Evolutionary conservation across 306 rosid species (phyloP).

Genomic region (Pueraria montana): DNA sequence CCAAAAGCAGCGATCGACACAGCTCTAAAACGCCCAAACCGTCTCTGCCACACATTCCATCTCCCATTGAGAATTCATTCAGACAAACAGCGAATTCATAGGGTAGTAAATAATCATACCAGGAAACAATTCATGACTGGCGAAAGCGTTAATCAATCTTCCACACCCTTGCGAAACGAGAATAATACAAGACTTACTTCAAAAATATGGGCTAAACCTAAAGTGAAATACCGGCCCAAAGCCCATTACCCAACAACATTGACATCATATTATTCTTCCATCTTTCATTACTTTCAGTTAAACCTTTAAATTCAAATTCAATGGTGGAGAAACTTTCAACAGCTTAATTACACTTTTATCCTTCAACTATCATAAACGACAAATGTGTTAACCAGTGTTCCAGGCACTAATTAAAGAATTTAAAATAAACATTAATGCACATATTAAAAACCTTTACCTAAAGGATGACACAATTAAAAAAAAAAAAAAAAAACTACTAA

Average conservation of each 20-base stretch:
- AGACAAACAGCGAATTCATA: not conserved
- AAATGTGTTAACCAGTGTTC: too few relatives aligned
- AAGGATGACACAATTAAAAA: too few relatives aligned
- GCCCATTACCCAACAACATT: not conserved
- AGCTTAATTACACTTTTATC: too few relatives aligned
- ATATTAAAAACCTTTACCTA: too few relatives aligned
- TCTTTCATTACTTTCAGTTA: not conserved
- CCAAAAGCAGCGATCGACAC: conserved; percentile 63
- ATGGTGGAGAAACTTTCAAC: too few relatives aligned
- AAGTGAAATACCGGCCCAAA: not conserved
- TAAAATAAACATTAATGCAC: too few relatives aligned
- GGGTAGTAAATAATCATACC: conserved; percentile 33
- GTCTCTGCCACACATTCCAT: conserved; percentile 53
- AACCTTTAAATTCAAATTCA: not conserved
- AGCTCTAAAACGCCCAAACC: conserved; percentile 36
- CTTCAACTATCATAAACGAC: too few relatives aligned
- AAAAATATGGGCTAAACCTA: not conserved
- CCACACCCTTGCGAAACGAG: not conserved
- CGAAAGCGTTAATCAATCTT: not conserved
- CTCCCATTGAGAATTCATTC: not conserved
- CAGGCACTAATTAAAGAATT: too few relatives aligned
- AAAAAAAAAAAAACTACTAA: too few relatives aligned
- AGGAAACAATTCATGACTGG: conserved; percentile 54
- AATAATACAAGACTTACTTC: not conserved
- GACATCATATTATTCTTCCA: not conserved